Base-by-base conservation (phyloP, 495 filamentous ascomycete species). In the Penicillium dipodomyicola region DNA sequence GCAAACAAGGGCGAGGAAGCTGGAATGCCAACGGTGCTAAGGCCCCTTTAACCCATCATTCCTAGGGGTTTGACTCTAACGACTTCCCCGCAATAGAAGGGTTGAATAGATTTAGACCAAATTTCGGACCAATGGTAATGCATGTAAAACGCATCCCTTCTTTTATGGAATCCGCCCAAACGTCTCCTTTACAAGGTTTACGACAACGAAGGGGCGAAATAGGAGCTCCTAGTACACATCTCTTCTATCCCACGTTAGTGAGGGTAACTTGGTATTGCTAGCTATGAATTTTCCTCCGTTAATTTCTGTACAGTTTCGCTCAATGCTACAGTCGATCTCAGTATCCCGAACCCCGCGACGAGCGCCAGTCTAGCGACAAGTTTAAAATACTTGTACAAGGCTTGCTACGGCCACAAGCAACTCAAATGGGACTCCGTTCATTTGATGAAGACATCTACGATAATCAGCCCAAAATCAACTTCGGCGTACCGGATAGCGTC, bases 381-480 rank as follows among this genome's bases (percentile, higher is more conserved):
- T 17, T 12, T 20, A 32, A 22, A 19, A 19, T 22, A n/a, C 19
- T 12, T 19, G 4, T 1, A 27, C 17, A 20, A n/a, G 8, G 3
- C 5, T 25, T 51, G 17, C 37, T 1, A 27, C 22, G 0, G 9
- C n/a, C 8, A 20, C 1, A 0, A 30, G 29, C 39, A 30, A 37
- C 14, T 27, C 62, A 58, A 65, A 67, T 67, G 65, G 63, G 65
- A 49, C 60, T 30, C 4, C 44, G 47, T 5, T 47, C 51, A 2
- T 48, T 57, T 20, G 43, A 37, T 1, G 47, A 27, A 43, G 58
- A 61, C 22, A 56, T 47, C 3, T 66, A 60, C 33, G 60, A 49
- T 48, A 35, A 58, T 55, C 62, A 67, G 35, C 42, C 62, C 7
- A 63, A 61, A 49, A 53, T 48, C 19, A 48, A 50, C 4, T 48